Evolutionary conservation across 108 stramenopile species (phyloP).

Genomic region (Discostella stelligeroides): DNA sequence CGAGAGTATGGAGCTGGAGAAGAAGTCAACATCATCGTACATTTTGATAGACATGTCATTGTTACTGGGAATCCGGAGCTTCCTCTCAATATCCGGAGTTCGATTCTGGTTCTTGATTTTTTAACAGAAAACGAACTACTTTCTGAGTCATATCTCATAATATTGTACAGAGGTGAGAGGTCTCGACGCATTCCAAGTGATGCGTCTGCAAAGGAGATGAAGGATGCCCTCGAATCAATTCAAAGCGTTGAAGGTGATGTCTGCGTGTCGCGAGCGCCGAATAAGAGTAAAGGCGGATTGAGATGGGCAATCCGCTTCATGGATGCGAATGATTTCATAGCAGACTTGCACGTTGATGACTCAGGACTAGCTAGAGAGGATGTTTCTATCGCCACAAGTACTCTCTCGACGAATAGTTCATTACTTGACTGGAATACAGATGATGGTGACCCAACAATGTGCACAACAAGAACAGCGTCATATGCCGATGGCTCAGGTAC

Average conservation of each 20-base stretch:
- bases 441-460: conserved; percentile 28
- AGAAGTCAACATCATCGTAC: conserved; percentile 35
- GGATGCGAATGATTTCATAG: conserved; percentile 18
- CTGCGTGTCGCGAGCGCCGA: conserved; percentile 26
- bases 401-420: conserved; percentile 3
- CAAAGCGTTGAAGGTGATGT: conserved; percentile 5
- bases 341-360: conserved; percentile 19
- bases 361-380: conserved; percentile 13
- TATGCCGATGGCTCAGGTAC: conserved; percentile 44
- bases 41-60: conserved; percentile 44
- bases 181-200: conserved; percentile 36
- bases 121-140: conserved; percentile 15
- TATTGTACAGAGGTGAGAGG: conserved; percentile 21
- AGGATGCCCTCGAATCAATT: conserved; percentile 32
- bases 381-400: not conserved
- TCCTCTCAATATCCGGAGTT: conserved; percentile 35
- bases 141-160: conserved; percentile 29
- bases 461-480: conserved; percentile 33
- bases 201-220: conserved; percentile 27
- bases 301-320: conserved; percentile 45
- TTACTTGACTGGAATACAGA: conserved; percentile 6
- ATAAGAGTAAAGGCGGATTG: conserved; percentile 15
- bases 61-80: conserved; percentile 41
- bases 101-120: conserved; percentile 25
- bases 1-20: conserved; percentile 57